Evolutionary conservation across 768 basidiomycete species (phyloP), one percentile per base, ranked within the genome.

Genomic region (Podaxis rugospora): DNA sequence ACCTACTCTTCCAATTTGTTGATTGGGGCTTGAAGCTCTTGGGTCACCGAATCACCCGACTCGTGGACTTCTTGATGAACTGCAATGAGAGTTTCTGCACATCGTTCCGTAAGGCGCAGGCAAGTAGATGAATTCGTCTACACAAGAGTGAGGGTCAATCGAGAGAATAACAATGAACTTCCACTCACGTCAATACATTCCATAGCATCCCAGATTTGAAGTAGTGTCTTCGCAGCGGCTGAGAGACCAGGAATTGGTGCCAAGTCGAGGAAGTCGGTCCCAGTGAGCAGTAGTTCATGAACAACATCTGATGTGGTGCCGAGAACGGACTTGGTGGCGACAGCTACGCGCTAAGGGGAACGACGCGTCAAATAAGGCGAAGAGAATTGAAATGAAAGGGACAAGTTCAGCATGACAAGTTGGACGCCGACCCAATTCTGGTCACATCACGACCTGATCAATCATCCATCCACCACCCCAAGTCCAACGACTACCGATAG

Each of bases 101-200:
- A 86, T 16, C 84, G 82, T 63, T 85, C 83, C 0, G 84, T 83
- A 32, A 87, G 74, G 23, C 84, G 83, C 47, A 87, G 71, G 65
- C 83, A 86, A 4, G 82, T 77, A 9, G 83, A 68, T 18, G 83
- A 75, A 63, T 87, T 87, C 55, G 79, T 75, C 86, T 87, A 57
- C 36, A 35, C 50, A 50, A 9, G n/a, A 5, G 39, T 57, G 40
- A 50, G 44, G 32, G 14, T 13, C 21, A n/a, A 32, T 35, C 16
- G n/a, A 57, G 13, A 25, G 11, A 16, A 1, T 7, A 10, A 28
- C n/a, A 37, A 52, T 55, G 5, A 23, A 27, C 32, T 47, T 50
- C 14, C 13, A 74, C 83, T 66, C 65, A 87, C 85, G 59, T 86
- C 85, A 23, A 87, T 82, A 21, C 70, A 65, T 59, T 82, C 75